Percentiles rank a stretch among this genome's conserved stretches.
Conservation (phyloP, 768 basidiomycete species). For the Psilocybe subaeruginosa region DNA sequence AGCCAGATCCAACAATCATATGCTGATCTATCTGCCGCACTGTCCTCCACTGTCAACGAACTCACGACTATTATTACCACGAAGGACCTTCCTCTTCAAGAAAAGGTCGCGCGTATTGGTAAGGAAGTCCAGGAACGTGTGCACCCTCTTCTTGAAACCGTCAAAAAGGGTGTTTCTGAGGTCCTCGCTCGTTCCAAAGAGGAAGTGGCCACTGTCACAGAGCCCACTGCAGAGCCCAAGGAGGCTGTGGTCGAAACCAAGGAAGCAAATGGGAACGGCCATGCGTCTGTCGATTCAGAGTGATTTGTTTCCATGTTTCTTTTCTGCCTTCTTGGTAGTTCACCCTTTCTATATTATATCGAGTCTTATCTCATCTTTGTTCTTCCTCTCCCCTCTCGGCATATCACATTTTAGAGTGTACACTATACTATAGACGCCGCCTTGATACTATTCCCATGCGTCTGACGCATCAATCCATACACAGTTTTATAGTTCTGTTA, state of each 20-base stretch:
- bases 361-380: background rate
- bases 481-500: no score
- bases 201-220: conserved; percentile 1
- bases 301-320: conserved; percentile 1
- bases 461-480: no score
- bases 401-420: background rate
- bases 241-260: background rate
- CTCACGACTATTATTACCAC: conserved; percentile 53
- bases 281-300: conserved; percentile 10
- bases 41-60: conserved; percentile 53
- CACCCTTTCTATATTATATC: background rate
- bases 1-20: conserved; percentile 65
- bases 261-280: conserved; percentile 14
- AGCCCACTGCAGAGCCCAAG: background rate
- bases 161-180: conserved; percentile 44
- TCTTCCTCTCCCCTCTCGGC: background rate
- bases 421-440: conserved; percentile 1
- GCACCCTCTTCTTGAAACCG: conserved; percentile 59
- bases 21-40: conserved; percentile 47
- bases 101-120: conserved; percentile 61
- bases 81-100: conserved; percentile 59
- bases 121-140: conserved; percentile 65
- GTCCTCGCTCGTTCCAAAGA: conserved; percentile 32
- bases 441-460: background rate
- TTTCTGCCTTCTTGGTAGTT: background rate